A percentile compares a stretch with the other conserved stretches of the same genome.
Conservation (phyloP, 176 grass and related monocot species). For the Metroxylon sagu region DNA sequence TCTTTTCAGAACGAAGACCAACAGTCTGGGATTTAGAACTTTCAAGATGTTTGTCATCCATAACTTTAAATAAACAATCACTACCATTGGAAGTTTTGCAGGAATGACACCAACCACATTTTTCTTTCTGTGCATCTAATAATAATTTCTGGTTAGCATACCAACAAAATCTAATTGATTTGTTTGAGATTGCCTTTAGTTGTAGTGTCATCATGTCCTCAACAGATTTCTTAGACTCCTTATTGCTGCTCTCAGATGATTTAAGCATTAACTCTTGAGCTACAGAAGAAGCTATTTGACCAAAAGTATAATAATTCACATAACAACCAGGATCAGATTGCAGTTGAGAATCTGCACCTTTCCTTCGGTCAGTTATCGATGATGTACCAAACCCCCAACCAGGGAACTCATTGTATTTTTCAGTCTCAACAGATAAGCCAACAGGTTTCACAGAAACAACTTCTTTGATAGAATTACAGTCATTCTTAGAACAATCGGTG, state of each 20-base stretch:
- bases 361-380: conserved; percentile 22
- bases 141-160: conserved; percentile 59
- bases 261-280: conserved; percentile 59
- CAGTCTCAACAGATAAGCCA: conserved; percentile 18
- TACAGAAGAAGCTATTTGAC: conserved; percentile 71
- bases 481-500: conserved; percentile 15
- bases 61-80: conserved; percentile 68
- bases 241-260: conserved; percentile 45
- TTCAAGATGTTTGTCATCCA: conserved; percentile 32
- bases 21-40: conserved; percentile 14
- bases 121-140: conserved; percentile 66
- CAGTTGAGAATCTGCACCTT: conserved; percentile 24
- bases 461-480: conserved; percentile 31
- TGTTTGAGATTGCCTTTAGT: conserved; percentile 70
- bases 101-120: conserved; percentile 91
- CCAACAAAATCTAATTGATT: conserved; percentile 48
- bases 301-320: conserved; percentile 84
- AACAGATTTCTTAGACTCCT: conserved; percentile 57
- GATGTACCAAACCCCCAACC: conserved; percentile 8
- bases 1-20: conserved; percentile 38
- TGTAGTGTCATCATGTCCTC: conserved; percentile 39
- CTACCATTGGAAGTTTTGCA: conserved; percentile 54
- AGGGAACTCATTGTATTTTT: conserved; percentile 5
- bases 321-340: conserved; percentile 44
- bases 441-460: conserved; percentile 23